Evolutionary conservation across 169 alveolate genomes (phyloP).

Genomic region (Babesia ovis): DNA sequence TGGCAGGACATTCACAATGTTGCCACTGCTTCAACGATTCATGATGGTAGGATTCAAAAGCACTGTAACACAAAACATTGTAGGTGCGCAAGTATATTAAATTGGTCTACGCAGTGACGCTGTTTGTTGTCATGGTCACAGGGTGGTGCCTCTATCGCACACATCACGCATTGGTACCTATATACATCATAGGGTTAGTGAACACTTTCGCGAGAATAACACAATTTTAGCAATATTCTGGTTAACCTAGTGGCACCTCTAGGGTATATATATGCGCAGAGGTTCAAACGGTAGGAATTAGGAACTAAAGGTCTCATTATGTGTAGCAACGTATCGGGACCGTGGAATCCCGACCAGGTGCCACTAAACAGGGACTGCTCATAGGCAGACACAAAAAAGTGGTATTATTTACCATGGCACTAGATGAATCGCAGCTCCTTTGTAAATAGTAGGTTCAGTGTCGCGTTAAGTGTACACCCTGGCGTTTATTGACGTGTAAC

Average conservation of each 20-base stretch:
- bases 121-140: slow-evolving; percentile 16
- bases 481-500: neutral
- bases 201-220: neutral
- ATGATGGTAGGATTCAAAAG: slow-evolving; percentile 20
- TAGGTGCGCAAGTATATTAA: slow-evolving; percentile 10
- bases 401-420: slow-evolving; percentile 6
- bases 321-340: slow-evolving; percentile 60
- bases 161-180: slow-evolving; percentile 14
- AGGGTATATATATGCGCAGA: slow-evolving; percentile 52
- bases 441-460: slow-evolving; percentile 20
- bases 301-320: neutral
- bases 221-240: slow-evolving; percentile 12
- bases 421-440: neutral
- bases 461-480: neutral
- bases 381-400: neutral
- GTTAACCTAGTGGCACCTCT: slow-evolving; percentile 45
- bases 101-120: slow-evolving; percentile 23
- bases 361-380: slow-evolving; percentile 9
- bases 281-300: slow-evolving; percentile 43
- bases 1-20: slow-evolving; percentile 46
- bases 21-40: slow-evolving; percentile 46
- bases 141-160: slow-evolving; percentile 25
- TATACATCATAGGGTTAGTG: slow-evolving; percentile 47
- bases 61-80: neutral
- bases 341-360: slow-evolving; percentile 68